Conservation (phyloP, 2,329 filamentous ascomycete species). For the Exophiala alcalophila region DNA sequence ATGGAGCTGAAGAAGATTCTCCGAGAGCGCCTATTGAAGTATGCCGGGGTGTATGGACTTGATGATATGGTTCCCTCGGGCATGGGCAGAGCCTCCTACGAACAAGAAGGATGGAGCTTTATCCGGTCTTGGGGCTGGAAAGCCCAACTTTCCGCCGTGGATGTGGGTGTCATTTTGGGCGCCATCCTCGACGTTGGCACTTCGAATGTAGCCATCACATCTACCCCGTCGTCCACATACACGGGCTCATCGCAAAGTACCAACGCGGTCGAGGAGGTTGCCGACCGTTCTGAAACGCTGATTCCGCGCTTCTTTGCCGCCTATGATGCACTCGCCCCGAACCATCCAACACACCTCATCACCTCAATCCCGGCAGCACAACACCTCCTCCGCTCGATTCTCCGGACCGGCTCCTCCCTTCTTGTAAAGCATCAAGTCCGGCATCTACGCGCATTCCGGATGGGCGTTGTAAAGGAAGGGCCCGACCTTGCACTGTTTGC, state of each 20-base stretch:
- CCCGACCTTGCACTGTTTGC: slow-evolving; percentile 89
- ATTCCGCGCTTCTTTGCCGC: slow-evolving; percentile 56
- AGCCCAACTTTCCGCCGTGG: slow-evolving; percentile 86
- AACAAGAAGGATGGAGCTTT: slow-evolving; percentile 94
- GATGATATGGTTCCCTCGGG: slow-evolving; percentile 87
- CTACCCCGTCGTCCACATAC: slow-evolving; percentile 6
- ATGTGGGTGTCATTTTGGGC: slow-evolving; percentile 88
- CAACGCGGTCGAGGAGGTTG: slow-evolving; percentile 16
- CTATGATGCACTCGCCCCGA: slow-evolving; percentile 54
- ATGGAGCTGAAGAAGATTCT: slow-evolving; percentile 90
- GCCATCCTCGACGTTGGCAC: slow-evolving; percentile 86
- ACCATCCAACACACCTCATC: slow-evolving; percentile 56
- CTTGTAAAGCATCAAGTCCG: slow-evolving; percentile 93
- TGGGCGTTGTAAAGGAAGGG: slow-evolving; percentile 93
- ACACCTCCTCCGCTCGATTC: slow-evolving; percentile 85
- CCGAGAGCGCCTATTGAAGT: slow-evolving; percentile 80
- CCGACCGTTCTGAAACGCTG: slow-evolving; percentile 32
- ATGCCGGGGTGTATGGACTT: slow-evolving; percentile 87
- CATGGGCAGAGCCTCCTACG: slow-evolving; percentile 64
- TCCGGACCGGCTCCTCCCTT: slow-evolving; percentile 84
- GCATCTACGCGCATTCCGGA: slow-evolving; percentile 85
- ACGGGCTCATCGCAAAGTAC: slow-evolving; percentile 22
- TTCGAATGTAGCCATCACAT: not conserved
- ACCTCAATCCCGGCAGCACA: slow-evolving; percentile 79
- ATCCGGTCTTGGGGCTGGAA: slow-evolving; percentile 98